Evolutionary conservation across 192 early-diverging fungal genomes (phyloP), one percentile per base, ranked within the genome.

Genomic region (Irineochytrium annulatum): DNA sequence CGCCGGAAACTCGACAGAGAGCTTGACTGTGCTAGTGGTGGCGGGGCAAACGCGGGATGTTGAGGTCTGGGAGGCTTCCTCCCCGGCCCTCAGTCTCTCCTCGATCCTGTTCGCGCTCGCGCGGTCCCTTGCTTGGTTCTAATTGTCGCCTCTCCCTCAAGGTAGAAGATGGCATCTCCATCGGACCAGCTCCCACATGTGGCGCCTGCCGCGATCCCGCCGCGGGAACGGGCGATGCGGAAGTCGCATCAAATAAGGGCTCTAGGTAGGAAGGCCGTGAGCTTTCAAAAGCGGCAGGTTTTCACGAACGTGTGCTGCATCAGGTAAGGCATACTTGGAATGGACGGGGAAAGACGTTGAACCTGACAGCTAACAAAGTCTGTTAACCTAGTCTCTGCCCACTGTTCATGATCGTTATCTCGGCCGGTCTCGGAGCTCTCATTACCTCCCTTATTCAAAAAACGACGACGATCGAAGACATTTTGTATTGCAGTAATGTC

Each of bases 241-340:
- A 54, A 59, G 51, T 35, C 58, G 5, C 62, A 68, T 52, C 73
- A 75, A 53, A 46, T 70, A 3, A 64, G 69, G 26, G 73, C 73
- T 0, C 66, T 75, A 1, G 69, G 72, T 24, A 61, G 81, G 22
- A 90, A 88, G 72, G 80, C 88, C 0, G 28, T 89, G n/a, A 69
- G 76, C 3, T 90, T 74, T 53, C 88, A 90, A 57, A 81, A 85
- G 48, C 75, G 88, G 6, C 88, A 90, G 56, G 74, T 70, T 54
- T 85, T 89, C 70, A 81, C 78, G 24, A 89, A 90, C 69, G 65
- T 90, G 2, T 88, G 84, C 70, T 90, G 88, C 63, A 79, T 81
- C 39, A 57, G 65, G 59, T 78, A 8, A 19, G 39, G 30, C 35
- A 8, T 24, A 11, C 27, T 11, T 17, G 49, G 14, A 22, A 19